Evolutionary conservation across 352 stramenopile species (phyloP).

Genomic region (Phytopythium helicoides): DNA sequence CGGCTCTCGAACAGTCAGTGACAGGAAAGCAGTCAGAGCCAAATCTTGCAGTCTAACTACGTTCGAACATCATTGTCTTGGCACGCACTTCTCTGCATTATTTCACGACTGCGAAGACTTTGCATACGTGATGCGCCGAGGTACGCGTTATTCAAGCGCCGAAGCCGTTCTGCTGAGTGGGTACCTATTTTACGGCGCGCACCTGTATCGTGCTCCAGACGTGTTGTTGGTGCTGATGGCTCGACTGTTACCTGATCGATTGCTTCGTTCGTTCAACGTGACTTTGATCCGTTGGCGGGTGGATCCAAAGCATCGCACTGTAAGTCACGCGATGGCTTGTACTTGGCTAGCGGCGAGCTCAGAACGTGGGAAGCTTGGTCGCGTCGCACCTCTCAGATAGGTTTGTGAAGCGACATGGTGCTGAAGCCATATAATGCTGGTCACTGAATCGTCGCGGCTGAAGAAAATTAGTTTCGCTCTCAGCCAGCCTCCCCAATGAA

Average conservation of each 20-base stretch:
- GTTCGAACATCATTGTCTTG: slow-evolving; percentile 21
- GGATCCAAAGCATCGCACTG: too few relatives aligned
- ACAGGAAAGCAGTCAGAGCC: too few relatives aligned
- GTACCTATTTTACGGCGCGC: slow-evolving; percentile 26
- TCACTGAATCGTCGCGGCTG: too few relatives aligned
- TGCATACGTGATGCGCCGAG: slow-evolving; percentile 16
- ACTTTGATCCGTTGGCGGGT: slow-evolving; percentile 30
- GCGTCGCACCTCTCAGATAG: too few relatives aligned
- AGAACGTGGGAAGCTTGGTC: too few relatives aligned
- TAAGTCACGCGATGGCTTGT: too few relatives aligned
- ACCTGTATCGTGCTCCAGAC: slow-evolving; percentile 26
- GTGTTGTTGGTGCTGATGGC: slow-evolving; percentile 28
- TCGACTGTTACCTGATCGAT: slow-evolving; percentile 20
- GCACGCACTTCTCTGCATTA: slow-evolving; percentile 12
- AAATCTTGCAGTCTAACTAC: slow-evolving; percentile 6
- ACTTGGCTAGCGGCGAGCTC: too few relatives aligned
- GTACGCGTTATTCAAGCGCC: slow-evolving; percentile 8
- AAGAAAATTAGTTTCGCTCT: too few relatives aligned
- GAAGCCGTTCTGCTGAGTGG: slow-evolving; percentile 17
- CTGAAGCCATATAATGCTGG: too few relatives aligned
- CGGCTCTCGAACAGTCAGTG: too few relatives aligned
- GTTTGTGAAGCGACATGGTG: too few relatives aligned
- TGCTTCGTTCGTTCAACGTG: slow-evolving; percentile 35
- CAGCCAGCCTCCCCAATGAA: too few relatives aligned
- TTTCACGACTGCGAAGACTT: slow-evolving; percentile 25